phyloP scores from a whole-genome alignment of 176 grass and related monocot species.

The Avena insularis region DNA sequence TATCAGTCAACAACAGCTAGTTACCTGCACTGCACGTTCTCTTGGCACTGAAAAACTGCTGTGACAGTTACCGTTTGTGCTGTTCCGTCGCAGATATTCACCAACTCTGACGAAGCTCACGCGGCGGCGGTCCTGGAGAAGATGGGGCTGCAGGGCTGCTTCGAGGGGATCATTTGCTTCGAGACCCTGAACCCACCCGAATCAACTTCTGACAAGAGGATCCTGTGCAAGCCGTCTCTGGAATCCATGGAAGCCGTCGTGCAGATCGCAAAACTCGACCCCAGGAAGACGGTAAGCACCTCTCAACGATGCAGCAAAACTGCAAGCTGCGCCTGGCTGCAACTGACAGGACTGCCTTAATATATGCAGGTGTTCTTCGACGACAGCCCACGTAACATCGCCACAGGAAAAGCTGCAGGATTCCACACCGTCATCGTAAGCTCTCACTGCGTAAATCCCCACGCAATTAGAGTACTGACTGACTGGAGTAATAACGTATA shows the following conservation, averaged over 20 bases:
- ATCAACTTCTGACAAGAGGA: constrained; percentile 20
- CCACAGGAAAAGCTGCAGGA: constrained; percentile 80
- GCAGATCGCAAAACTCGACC: constrained; percentile 73
- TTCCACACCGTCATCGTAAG: constrained; percentile 85
- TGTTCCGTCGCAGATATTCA: constrained; percentile 69
- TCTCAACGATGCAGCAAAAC: neutral
- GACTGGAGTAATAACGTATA: neutral
- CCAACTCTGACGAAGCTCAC: constrained; percentile 84
- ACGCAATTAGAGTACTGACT: neutral
- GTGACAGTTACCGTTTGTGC: neutral
- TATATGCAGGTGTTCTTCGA: constrained; percentile 83
- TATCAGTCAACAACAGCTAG: neutral
- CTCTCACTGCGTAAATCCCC: neutral
- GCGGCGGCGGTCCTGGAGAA: constrained; percentile 62
- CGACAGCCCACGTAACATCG: constrained; percentile 86
- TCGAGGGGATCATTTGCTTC: constrained; percentile 91
- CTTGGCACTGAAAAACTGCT: neutral
- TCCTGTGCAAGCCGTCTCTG: constrained; percentile 89
- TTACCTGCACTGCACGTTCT: too few relatives aligned
- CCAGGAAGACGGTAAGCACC: constrained; percentile 65
- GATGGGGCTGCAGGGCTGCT: constrained; percentile 89
- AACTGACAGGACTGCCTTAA: neutral
- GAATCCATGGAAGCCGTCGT: constrained; percentile 89
- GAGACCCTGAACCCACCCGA: constrained; percentile 75
- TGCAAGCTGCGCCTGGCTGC: neutral